Percentiles rank a stretch among this genome's conserved stretches.
phyloP scores from a whole-genome alignment of 495 filamentous ascomycete genomes.

The Lasiosphaeris hirsuta region DNA sequence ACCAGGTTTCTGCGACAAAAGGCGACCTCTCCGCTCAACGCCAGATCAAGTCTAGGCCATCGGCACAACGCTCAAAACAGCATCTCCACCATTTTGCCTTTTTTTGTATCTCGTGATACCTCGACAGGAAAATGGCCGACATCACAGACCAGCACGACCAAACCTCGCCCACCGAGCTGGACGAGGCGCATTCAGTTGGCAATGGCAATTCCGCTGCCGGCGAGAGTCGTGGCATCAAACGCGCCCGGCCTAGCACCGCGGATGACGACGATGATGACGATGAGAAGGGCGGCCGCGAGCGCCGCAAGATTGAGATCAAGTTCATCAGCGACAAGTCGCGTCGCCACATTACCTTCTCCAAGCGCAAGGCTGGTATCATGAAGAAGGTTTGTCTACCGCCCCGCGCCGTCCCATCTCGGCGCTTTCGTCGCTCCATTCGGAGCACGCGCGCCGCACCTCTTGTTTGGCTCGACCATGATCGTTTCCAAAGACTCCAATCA shows the following conservation, averaged over 20 bases:
- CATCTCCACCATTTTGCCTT: slow-evolving; percentile 53
- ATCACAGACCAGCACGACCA: slow-evolving; percentile 61
- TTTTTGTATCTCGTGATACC: slow-evolving; percentile 47
- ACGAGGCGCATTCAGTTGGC: slow-evolving; percentile 59
- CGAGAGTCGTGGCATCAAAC: slow-evolving; percentile 84
- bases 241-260: slow-evolving; percentile 71
- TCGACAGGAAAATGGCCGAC: slow-evolving; percentile 54
- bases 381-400: slow-evolving; percentile 78
- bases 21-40: slow-evolving; percentile 50
- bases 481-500: slow-evolving; percentile 9
- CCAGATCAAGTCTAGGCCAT: slow-evolving; percentile 58
- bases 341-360: slow-evolving; percentile 99
- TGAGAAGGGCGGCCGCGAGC: slow-evolving; percentile 96
- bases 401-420: slow-evolving; percentile 1
- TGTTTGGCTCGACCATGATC: slow-evolving; percentile 2
- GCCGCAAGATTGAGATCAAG: slow-evolving; percentile 99
- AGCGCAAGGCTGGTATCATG: slow-evolving; percentile 99
- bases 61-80: slow-evolving; percentile 57
- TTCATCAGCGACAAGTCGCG: slow-evolving; percentile 99
- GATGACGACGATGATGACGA: slow-evolving; percentile 99
- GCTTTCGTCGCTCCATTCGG: neutral
- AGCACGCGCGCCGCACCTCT: slow-evolving; percentile 16
- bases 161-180: slow-evolving; percentile 56
- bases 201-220: slow-evolving; percentile 56
- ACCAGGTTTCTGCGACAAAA: slow-evolving; percentile 53